Evolutionary conservation across 495 filamentous ascomycete genomes (phyloP), one percentile per base, ranked within the genome.

Genomic region (Tuber magnatum): DNA sequence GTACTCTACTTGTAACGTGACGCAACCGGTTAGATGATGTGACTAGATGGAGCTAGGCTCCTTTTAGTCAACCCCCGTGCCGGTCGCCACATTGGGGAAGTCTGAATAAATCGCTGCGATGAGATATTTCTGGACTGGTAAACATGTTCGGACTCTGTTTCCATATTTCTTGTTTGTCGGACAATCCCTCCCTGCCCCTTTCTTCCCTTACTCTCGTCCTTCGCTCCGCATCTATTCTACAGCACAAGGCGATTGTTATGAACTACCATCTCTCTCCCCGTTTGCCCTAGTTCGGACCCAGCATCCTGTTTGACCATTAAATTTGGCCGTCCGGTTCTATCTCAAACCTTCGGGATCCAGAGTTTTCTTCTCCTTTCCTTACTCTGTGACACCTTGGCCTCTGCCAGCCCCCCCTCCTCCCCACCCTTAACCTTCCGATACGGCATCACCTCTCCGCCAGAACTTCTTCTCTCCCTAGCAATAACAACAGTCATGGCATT

Each of bases 401-500:
- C 35, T 65, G 56, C 18, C 28, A 35, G 28, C 32, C 56, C 18
- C 51, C 28, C 56, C 24, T n/a, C 56, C 28, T 16, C 28, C 56
- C 56, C 28, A 61, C 51, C 4, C 28, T 32, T 32, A 65, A 28
- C 28, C 12, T 65, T 65, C 22, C 28, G 14, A 18, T 32, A 65
- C 56, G 48, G 24, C 9, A 56, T 56, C 48, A 12, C 24, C n/a
- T 61, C 56, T 51, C 14, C 28, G 18, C 28, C 32, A 6, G 14
- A 35, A 4, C 32, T 20, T 5, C 28, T 14, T 35, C 12, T 71
- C 72, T 71, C 72, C 22, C 2, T 16, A 68, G 32, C 32, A n/a
- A n/a, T 41, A 9, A 70, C 41, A 46, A 18, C 74, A 77, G 7
- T 40, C 51, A 97, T 98, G 96, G 93, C 87, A 73, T 91, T 94